Percentiles rank a stretch among this genome's conserved stretches.
Evolutionary conservation across 2,329 filamentous ascomycete species (phyloP).

Genomic region (Ophiostoma sp.): DNA sequence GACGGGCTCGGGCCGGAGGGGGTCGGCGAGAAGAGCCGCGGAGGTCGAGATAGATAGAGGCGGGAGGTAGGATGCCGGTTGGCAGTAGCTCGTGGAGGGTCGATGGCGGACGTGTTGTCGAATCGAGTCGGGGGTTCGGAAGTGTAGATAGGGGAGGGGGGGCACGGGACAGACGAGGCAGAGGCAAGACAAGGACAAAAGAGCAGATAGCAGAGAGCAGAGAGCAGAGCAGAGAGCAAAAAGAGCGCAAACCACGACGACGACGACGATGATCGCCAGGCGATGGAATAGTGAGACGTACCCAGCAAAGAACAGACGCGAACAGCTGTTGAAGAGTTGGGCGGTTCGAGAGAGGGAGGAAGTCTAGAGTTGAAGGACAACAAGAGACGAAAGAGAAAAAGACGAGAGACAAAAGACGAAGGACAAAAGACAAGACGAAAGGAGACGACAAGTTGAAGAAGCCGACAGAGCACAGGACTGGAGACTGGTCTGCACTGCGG

Average conservation of each 20-base stretch:
- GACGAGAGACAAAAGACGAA: constrained; percentile 10
- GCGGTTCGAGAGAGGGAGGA: constrained; percentile 5
- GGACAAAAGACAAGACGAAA: not conserved
- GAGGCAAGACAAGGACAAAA: not conserved
- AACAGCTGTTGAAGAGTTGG: not conserved
- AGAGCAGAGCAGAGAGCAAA: too few relatives aligned
- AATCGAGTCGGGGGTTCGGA: not conserved
- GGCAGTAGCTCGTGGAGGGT: not conserved
- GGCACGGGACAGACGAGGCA: not conserved
- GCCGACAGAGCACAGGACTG: constrained; percentile 14
- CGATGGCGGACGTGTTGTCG: not conserved
- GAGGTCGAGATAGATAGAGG: not conserved
- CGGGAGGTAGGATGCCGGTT: not conserved
- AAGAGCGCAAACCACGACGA: not conserved
- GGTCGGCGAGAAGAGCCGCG: not conserved
- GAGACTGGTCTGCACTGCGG: not conserved
- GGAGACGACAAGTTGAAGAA: constrained; percentile 15
- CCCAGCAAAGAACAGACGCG: constrained; percentile 22
- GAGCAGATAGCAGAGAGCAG: not conserved
- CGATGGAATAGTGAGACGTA: constrained; percentile 13
- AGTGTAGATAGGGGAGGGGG: constrained; percentile 7
- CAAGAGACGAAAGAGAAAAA: constrained; percentile 6
- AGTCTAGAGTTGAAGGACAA: not conserved
- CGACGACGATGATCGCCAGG: not conserved
- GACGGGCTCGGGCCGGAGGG: not conserved